Conservation (phyloP, 257 asterid species). For the Solanum bulbocastanum region DNA sequence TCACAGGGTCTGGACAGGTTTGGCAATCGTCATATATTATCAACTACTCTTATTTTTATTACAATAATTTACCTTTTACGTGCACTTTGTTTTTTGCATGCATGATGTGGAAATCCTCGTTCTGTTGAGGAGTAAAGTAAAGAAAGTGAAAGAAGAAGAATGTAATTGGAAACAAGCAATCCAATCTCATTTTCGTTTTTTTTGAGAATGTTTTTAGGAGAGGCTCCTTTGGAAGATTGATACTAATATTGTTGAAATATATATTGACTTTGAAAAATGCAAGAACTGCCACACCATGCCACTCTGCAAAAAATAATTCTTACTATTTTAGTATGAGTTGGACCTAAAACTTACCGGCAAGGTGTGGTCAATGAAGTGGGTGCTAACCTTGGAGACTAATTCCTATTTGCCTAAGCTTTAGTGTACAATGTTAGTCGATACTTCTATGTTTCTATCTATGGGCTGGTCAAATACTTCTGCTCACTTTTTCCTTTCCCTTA, state of each 20-base stretch:
- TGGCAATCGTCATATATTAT: not conserved
- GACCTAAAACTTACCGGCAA: not conserved
- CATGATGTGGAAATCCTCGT: not conserved
- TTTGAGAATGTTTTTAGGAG: not conserved
- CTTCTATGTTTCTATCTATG: not conserved
- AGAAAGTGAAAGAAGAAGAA: not conserved
- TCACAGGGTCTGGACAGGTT: slow-evolving; percentile 71
- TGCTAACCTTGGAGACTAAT: not conserved
- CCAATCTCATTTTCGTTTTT: not conserved
- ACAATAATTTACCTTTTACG: not conserved
- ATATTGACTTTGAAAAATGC: not conserved
- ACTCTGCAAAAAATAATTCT: not conserved
- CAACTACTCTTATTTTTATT: not conserved
- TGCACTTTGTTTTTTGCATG: not conserved
- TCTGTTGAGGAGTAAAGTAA: not conserved
- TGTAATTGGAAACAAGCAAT: not conserved
- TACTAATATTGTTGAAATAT: not conserved
- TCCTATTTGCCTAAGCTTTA: not conserved
- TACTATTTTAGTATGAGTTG: not conserved
- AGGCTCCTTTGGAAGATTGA: not conserved
- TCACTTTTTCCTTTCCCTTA: not conserved
- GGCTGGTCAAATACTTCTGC: not conserved
- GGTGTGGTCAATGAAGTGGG: not conserved
- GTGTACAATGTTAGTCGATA: not conserved
- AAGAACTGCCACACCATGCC: not conserved